A percentile compares a stretch with the other conserved stretches of the same genome.
Evolutionary conservation across 129 eudicot genomes (phyloP).

Genomic region (Ambrosia trifida): DNA sequence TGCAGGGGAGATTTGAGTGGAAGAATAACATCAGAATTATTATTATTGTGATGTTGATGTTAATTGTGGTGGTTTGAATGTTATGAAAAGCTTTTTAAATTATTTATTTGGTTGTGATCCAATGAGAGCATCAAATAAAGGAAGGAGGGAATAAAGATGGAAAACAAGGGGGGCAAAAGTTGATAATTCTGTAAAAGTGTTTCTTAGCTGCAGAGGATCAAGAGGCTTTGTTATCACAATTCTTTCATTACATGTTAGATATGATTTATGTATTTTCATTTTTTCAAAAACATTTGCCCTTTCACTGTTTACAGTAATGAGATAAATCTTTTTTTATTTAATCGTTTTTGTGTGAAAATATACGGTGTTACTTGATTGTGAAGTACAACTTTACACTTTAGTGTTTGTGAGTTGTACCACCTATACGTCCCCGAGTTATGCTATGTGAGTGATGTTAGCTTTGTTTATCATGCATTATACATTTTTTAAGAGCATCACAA

Average conservation of each 20-base stretch:
- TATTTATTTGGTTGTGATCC: background rate
- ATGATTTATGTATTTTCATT: background rate
- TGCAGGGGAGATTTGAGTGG: constrained; percentile 13
- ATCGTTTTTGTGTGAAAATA: too few relatives aligned
- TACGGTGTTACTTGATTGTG: too few relatives aligned
- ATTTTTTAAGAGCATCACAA: too few relatives aligned
- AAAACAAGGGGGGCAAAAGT: background rate
- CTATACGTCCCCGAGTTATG: too few relatives aligned
- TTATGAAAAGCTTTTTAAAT: background rate
- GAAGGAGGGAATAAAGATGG: constrained; percentile 10
- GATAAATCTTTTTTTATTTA: too few relatives aligned
- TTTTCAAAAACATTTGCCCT: background rate
- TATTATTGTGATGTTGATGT: background rate
- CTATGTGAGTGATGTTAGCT: too few relatives aligned
- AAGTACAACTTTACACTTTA: too few relatives aligned
- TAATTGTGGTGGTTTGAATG: constrained; percentile 1
- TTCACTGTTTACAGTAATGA: background rate
- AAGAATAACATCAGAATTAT: background rate
- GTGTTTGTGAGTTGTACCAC: too few relatives aligned
- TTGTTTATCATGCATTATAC: too few relatives aligned
- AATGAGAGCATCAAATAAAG: constrained; percentile 17
- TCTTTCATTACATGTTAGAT: background rate
- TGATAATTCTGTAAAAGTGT: constrained; percentile 11
- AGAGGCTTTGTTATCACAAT: background rate
- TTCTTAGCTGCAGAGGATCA: background rate